A percentile compares a stretch with the other conserved stretches of the same genome.
Conservation (phyloP, 73 alveolate genomes). For the Symbiodinium pilosum region DNA sequence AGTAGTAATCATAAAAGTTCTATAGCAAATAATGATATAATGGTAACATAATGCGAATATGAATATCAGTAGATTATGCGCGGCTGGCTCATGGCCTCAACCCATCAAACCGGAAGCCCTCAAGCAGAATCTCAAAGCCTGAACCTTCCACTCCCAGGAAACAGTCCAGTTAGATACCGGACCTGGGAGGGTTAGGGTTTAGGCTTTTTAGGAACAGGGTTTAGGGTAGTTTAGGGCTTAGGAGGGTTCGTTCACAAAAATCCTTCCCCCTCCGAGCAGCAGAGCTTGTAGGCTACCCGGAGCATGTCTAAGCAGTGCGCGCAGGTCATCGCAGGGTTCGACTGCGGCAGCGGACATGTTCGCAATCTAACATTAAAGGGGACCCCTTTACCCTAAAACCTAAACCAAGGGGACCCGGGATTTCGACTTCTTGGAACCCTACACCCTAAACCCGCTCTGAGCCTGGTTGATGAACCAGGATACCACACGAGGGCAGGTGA, state of each 20-base stretch:
- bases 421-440: not conserved
- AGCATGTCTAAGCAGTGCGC: slow-evolving; percentile 66
- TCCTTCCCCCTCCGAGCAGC: slow-evolving; percentile 13
- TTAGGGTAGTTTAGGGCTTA: no score
- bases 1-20: no score
- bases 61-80: no score
- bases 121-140: not conserved
- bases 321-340: slow-evolving; percentile 33
- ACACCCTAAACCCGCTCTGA: not conserved
- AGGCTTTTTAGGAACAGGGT: no score
- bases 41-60: no score
- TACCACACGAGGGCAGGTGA: slow-evolving; percentile 83
- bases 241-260: no score
- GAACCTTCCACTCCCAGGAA: no score
- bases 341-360: not conserved
- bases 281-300: slow-evolving; percentile 42
- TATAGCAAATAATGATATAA: no score
- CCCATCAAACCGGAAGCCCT: not conserved
- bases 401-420: not conserved
- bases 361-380: not conserved
- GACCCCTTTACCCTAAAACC: not conserved
- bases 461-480: slow-evolving; percentile 95
- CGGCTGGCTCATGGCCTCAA: no score
- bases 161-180: no score
- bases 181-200: no score